phyloP scores from a whole-genome alignment of 257 asterid genomes.

The Leptodermis oblonga region DNA sequence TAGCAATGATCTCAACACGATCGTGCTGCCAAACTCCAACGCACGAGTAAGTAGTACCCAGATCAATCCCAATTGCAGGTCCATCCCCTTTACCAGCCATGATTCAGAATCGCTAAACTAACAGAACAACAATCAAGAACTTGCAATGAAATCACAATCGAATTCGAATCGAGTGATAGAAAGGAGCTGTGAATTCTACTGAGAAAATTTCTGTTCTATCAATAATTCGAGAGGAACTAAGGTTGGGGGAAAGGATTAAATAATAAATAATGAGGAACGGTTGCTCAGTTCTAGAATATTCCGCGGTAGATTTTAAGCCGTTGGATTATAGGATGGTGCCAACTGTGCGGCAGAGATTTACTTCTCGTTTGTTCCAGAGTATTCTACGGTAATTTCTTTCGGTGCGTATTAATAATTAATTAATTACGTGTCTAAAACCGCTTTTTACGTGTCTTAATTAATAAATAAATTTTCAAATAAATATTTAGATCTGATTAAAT shows the following conservation, averaged over 20 bases:
- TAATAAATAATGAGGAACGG: background rate
- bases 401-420: too few species aligned
- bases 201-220: too few species aligned
- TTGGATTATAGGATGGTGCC: slow-evolving; percentile 9
- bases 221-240: too few species aligned
- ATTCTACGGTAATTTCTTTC: slow-evolving; percentile 1
- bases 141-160: background rate
- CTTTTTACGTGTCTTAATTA: background rate
- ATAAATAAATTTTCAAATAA: too few species aligned
- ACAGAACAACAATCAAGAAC: background rate
- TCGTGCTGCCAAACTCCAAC: slow-evolving; percentile 41
- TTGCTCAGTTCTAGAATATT: slow-evolving; percentile 23
- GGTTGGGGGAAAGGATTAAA: background rate
- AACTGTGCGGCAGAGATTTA: slow-evolving; percentile 1
- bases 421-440: background rate
- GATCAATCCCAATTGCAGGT: slow-evolving; percentile 36
- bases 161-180: too few species aligned
- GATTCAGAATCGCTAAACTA: background rate
- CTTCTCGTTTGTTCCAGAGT: slow-evolving; percentile 20
- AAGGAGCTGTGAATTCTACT: background rate
- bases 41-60: slow-evolving; percentile 38
- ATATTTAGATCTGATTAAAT: too few species aligned
- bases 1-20: slow-evolving; percentile 35
- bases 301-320: slow-evolving; percentile 9
- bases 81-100: slow-evolving; percentile 39